phyloP scores from a whole-genome alignment of 2,329 filamentous ascomycete genomes.

The Pestalotiopsis sp. region DNA sequence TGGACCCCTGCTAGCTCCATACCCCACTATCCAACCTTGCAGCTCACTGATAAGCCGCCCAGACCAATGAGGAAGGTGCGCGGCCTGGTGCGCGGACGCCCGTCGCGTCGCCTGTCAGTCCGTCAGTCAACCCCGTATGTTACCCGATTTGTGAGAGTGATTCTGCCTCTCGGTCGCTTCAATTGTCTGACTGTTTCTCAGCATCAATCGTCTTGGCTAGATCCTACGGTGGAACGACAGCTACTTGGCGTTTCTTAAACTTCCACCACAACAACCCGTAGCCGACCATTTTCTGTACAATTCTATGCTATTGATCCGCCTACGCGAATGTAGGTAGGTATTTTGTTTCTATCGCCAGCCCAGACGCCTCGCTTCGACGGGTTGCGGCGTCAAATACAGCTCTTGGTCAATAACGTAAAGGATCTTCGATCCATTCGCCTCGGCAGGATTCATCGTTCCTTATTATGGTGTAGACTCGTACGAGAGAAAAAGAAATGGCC shows the following conservation, averaged over 20 bases:
- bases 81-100: constrained; percentile 8
- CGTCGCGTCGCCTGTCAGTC: neutral
- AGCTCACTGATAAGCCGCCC: constrained; percentile 12
- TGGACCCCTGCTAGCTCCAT: neutral
- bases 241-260: no score
- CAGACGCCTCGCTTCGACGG: no score
- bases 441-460: neutral
- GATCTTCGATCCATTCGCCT: neutral
- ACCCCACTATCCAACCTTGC: neutral
- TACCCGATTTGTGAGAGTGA: neutral
- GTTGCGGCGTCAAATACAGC: neutral
- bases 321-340: no score
- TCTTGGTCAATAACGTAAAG: neutral
- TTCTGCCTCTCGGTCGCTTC: neutral
- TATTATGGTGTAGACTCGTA: neutral
- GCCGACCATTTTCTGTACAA: no score
- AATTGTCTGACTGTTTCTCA: neutral
- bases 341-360: no score
- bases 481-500: neutral
- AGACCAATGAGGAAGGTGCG: constrained; percentile 14
- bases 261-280: no score
- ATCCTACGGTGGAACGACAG: neutral
- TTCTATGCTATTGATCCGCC: no score
- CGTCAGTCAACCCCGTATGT: neutral
- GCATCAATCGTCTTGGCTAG: neutral